These are phyloP conservation scores for Sugiyamaella sp. DNA, from an alignment of 1,139 yeast species.

Conservation along the genomic window DNA sequence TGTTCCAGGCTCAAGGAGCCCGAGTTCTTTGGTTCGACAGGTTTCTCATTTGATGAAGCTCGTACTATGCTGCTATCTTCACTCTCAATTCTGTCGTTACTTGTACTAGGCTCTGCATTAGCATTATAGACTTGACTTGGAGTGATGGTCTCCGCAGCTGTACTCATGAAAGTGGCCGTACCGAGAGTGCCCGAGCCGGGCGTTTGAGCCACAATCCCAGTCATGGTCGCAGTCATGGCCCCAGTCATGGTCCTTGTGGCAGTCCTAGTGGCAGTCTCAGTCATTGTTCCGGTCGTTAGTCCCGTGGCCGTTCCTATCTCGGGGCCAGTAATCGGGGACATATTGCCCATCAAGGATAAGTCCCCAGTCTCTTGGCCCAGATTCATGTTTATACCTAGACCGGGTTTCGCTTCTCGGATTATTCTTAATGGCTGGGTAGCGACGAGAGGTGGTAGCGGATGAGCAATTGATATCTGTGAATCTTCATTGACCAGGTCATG, in stretches of 20 bases:
- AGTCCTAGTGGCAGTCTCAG: conserved; percentile 6
- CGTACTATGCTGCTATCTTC: not conserved
- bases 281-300: not conserved
- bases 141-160: conserved; percentile 1
- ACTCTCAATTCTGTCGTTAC: not conserved
- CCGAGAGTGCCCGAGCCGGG: not conserved
- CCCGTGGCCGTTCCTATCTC: not conserved
- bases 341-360: not conserved
- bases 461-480: conserved; percentile 6
- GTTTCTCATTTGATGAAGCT: not conserved
- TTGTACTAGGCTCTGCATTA: not conserved
- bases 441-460: not conserved
- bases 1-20: not conserved
- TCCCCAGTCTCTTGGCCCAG: not conserved
- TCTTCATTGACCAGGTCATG: conserved; percentile 4
- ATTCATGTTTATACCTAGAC: conserved; percentile 1
- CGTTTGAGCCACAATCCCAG: not conserved
- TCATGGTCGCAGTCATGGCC: not conserved
- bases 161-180: not conserved
- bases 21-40: not conserved
- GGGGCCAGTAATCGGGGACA: not conserved
- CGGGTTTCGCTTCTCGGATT: not conserved
- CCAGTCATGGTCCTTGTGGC: not conserved
- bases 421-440: conserved; percentile 7
- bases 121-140: conserved; percentile 2